Base-by-base conservation (phyloP, 352 stramenopile species). In the Phytophthora meadii region DNA sequence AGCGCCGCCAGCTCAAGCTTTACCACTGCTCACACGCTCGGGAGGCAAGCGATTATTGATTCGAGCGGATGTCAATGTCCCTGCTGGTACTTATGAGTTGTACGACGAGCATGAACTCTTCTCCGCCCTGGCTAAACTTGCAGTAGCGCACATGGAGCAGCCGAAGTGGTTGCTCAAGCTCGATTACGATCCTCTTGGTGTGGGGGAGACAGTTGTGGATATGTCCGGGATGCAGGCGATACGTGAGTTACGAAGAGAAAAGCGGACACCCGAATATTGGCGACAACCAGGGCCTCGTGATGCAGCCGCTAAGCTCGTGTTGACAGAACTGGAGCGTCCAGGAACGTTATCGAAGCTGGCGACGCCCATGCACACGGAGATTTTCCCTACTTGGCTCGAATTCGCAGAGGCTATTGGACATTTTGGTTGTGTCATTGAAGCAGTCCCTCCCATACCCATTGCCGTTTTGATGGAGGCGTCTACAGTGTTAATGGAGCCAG, bases 21-120 rank as follows among this genome's bases (percentile, higher is more conserved):
- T 85, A 19, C 75, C 88, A 5, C 72, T 94, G 28, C 60, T 88
- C 42, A 95, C 89, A 24, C 79, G 88, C 36, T 96, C 92, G 0
- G 88, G 87, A 15, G 75, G 71, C 58, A 97, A 97, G 61, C 72
- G 85, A 4, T 65, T 95, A 11, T 93, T 97, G 51, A 87, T 90
- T 37, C 77, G 85, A 45, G 85, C 89, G 1, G 87, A 97, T 52
- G 89, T 97, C 15, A 96, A 94, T 63, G 84, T 94, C 3, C 90
- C 88, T 14, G 82, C 77, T 5, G 92, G 90, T 25, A 90, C 87
- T 5, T 93, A 97, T 63, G 92, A 97, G 54, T 69, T 98, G 28
- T 97, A 96, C 62, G 81, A 95, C 57, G 84, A 95, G 19, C 84
- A 96, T 36, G 91, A 98, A 52, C 50, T 97, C 12, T 76, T 89